Percentiles rank a stretch among this genome's conserved stretches.
Conservation (phyloP, 768 basidiomycete species). For the Leccinum pellstonianum region DNA sequence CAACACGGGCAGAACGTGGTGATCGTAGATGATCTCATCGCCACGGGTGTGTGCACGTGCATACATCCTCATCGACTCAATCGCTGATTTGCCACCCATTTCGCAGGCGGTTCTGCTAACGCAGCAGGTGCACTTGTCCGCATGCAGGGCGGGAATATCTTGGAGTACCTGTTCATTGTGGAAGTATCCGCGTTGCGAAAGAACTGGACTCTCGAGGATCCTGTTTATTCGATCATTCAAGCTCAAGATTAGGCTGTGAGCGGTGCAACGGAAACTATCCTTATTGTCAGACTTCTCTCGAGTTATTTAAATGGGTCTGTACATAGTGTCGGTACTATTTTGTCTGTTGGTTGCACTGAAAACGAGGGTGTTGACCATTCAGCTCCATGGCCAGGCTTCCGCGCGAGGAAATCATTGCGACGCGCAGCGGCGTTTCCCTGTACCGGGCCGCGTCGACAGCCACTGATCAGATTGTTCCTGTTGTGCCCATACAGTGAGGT, state of each 20-base stretch:
- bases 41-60: conserved; percentile 65
- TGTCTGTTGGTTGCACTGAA: not conserved
- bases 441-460: no score
- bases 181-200: conserved; percentile 74
- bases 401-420: not conserved
- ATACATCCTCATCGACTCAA: not conserved
- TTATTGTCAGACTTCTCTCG: conserved; percentile 16
- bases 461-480: no score
- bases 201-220: conserved; percentile 70
- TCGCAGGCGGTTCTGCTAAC: conserved; percentile 83
- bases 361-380: not conserved
- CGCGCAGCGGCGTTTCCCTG: no score
- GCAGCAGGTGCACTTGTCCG: conserved; percentile 89
- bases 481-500: no score
- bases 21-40: conserved; percentile 93
- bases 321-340: not conserved
- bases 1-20: conserved; percentile 79
- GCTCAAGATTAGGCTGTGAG: conserved; percentile 56
- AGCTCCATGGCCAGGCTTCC: not conserved
- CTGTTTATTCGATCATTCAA: conserved; percentile 86
- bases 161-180: conserved; percentile 95
- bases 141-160: conserved; percentile 76
- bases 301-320: conserved; percentile 5
- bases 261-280: conserved; percentile 12
- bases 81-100: conserved; percentile 8